A percentile compares a stretch with the other conserved stretches of the same genome.
phyloP scores from a whole-genome alignment of 2,329 filamentous ascomycete genomes.

The Aspergillus novoparasiticus region DNA sequence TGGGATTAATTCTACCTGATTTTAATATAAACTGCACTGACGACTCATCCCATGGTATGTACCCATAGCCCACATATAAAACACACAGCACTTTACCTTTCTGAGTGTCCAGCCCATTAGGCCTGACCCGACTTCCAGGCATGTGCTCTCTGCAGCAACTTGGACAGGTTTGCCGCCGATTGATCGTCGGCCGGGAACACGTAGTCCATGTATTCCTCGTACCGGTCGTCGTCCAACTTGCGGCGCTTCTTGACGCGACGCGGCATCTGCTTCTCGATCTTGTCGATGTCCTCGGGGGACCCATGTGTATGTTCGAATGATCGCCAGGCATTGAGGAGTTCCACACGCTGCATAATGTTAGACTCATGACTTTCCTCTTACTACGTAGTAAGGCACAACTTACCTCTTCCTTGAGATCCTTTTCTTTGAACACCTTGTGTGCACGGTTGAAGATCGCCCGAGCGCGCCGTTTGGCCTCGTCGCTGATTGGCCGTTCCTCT shows the following conservation, averaged over 20 bases:
- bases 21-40: not conserved
- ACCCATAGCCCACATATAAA: not conserved
- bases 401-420: conserved; percentile 85
- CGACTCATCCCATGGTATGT: not conserved
- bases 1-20: not conserved
- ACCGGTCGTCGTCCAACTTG: conserved; percentile 86
- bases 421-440: conserved; percentile 83
- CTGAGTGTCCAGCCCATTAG: not conserved
- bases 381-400: conserved; percentile 19
- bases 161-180: conserved; percentile 79
- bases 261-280: conserved; percentile 91
- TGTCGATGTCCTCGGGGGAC: conserved; percentile 70
- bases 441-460: conserved; percentile 83
- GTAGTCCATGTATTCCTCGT: conserved; percentile 97
- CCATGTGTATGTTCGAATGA: conserved; percentile 90
- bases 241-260: conserved; percentile 88
- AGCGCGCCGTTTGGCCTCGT: conserved; percentile 80
- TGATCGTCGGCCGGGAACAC: conserved; percentile 95
- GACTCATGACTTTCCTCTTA: conserved; percentile 14
- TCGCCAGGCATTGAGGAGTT: conserved; percentile 88
- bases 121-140: conserved; percentile 71
- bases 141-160: conserved; percentile 81
- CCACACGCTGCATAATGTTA: conserved; percentile 65
- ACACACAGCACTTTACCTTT: not conserved
- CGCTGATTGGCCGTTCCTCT: conserved; percentile 66